A percentile compares a stretch with the other conserved stretches of the same genome.
Conservation (phyloP, 129 eudicot genomes). For the Calendula officinalis region DNA sequence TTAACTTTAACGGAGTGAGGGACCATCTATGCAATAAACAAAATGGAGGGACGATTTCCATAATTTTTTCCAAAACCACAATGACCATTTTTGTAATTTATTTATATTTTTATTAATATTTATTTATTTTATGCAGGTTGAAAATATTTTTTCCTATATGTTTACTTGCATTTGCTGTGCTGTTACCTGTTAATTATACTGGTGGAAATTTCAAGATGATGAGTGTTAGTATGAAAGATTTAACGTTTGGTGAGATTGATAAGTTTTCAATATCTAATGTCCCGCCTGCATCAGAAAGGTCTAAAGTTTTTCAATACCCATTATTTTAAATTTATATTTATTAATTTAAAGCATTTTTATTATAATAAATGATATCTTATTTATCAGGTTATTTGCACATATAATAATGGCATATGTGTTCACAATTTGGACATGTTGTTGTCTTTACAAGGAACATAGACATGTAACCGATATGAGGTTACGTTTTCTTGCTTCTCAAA, state of each 20-base stretch:
- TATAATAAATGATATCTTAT: too few relatives aligned
- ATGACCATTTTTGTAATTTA: not conserved
- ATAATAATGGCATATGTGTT: slow-evolving; percentile 53
- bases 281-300: slow-evolving; percentile 64
- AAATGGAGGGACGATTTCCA: too few relatives aligned
- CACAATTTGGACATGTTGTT: slow-evolving; percentile 58
- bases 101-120: too few relatives aligned
- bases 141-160: slow-evolving; percentile 79
- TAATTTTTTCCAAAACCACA: too few relatives aligned
- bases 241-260: slow-evolving; percentile 61
- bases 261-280: slow-evolving; percentile 75
- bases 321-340: too few relatives aligned
- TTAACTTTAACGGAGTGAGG: too few relatives aligned
- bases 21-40: too few relatives aligned
- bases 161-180: slow-evolving; percentile 58
- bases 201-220: slow-evolving; percentile 38
- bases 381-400: slow-evolving; percentile 34
- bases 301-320: not conserved
- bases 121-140: slow-evolving; percentile 45
- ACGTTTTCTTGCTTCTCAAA: slow-evolving; percentile 51
- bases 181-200: slow-evolving; percentile 75
- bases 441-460: slow-evolving; percentile 53
- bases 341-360: too few relatives aligned
- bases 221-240: slow-evolving; percentile 27
- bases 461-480: slow-evolving; percentile 52